Base-by-base conservation (phyloP, 108 stramenopile species). In the Cylindrotheca closterium region DNA sequence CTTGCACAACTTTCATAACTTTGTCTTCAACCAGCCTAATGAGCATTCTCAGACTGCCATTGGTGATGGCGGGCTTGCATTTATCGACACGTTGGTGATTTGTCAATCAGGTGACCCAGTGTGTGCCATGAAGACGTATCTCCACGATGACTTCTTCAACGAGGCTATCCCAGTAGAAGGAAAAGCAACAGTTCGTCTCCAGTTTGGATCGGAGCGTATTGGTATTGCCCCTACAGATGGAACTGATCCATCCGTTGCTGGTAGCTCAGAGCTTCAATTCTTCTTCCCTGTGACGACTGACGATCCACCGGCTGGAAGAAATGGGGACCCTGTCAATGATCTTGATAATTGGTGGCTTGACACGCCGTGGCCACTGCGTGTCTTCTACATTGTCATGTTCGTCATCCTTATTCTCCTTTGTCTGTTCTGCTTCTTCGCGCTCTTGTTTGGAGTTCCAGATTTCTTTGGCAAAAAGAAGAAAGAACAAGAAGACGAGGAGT, bases 151-250 rank as follows among this genome's bases (percentile, higher is more conserved):
- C 10, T 67, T 67, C 29, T 67, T 56, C 23, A 29, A 67, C 23
- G 34, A 55, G 5, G 33, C 32, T 57, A n/a, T 48, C 2, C 31
- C 55, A 7, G 55, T 67, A 1, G 26, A 21, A n/a, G 65, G 65
- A 30, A 31, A 18, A 7, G 65, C 55, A 1, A 55, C 55, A 21
- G 55, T 67, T 10, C 21, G 47, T 10, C 55, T 67, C 0, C 65
- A 67, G 55, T 67, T 48, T 48, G 65, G 63, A 25, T 42, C 51
- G 21, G 63, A 64, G 37, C 37, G 37, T 42, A 42, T 42, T 15
- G 10, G 10, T 15, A 15, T 42, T 15, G 37, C 10, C 37, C 10
- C 7, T 15, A 42, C 7, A 15, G 37, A 15, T 7, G 37, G 37
- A 42, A 42, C 37, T 15, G 15, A 42, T 42, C 37, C 37, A 10